A percentile compares a stretch with the other conserved stretches of the same genome.
Conservation (phyloP, 2,329 filamentous ascomycete species). For the Phialophora macrospora region DNA sequence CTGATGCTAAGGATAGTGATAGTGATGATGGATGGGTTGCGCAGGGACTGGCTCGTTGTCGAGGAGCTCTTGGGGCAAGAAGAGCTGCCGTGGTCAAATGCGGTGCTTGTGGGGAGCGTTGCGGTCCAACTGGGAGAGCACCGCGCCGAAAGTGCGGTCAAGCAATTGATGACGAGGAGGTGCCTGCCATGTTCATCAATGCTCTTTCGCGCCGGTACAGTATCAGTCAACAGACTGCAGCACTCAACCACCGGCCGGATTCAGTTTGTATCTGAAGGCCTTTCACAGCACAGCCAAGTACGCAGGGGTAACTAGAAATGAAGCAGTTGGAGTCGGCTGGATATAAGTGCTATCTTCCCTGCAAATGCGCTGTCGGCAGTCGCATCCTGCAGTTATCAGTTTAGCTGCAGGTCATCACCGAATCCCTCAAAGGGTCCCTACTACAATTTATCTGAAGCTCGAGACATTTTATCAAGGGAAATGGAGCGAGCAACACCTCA, state of each 20-base stretch:
- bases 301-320: neutral
- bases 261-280: neutral
- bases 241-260: neutral
- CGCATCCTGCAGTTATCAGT: neutral
- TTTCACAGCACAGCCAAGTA: neutral
- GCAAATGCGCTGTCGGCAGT: neutral
- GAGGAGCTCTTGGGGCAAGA: slow-evolving; percentile 3
- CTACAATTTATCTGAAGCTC: neutral
- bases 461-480: neutral
- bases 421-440: neutral
- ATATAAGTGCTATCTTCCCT: neutral
- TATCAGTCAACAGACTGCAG: neutral
- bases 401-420: neutral
- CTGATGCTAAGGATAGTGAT: neutral
- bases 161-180: neutral
- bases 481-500: neutral
- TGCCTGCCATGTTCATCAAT: neutral
- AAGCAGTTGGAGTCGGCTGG: too few relatives aligned
- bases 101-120: neutral
- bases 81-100: slow-evolving; percentile 4
- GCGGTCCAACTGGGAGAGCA: neutral
- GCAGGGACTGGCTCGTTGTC: neutral
- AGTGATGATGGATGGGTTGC: slow-evolving; percentile 4
- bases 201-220: neutral
- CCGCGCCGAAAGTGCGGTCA: neutral